Percentiles rank a stretch among this genome's conserved stretches.
phyloP scores from a whole-genome alignment of 305 asterid species.

The Plantago coronopus region DNA sequence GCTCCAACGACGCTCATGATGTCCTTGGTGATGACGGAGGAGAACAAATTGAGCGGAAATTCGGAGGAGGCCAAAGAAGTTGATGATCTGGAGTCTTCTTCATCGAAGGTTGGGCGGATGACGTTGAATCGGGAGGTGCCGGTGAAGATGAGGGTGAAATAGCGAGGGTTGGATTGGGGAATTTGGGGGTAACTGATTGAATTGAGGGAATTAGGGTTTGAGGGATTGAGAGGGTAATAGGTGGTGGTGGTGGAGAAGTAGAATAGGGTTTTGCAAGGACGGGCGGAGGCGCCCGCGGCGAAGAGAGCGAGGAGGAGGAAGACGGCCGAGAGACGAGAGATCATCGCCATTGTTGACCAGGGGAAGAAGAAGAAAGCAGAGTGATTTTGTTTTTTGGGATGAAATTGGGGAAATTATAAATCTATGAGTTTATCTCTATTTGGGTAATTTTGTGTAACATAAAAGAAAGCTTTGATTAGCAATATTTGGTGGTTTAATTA shows the following conservation, averaged over 20 bases:
- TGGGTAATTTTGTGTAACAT: no score
- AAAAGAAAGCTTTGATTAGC: no score
- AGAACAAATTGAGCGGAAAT: conserved; percentile 31
- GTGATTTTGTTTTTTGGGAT: no score
- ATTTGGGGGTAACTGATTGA: not conserved
- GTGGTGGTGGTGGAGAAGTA: conserved; percentile 49
- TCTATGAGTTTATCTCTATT: no score
- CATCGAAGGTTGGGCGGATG: conserved; percentile 19
- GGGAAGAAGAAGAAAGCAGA: no score
- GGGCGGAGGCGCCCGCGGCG: conserved; percentile 47
- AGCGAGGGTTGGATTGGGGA: conserved; percentile 25
- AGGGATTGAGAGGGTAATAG: conserved; percentile 27
- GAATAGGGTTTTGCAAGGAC: conserved; percentile 73
- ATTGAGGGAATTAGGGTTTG: conserved; percentile 17
- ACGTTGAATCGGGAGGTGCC: conserved; percentile 16
- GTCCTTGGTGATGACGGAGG: conserved; percentile 44
- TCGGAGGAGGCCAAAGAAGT: conserved; percentile 26
- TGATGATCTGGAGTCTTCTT: conserved; percentile 12
- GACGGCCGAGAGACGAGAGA: conserved; percentile 10
- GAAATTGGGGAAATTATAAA: no score
- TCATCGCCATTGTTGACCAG: conserved; percentile 34
- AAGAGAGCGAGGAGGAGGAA: conserved; percentile 36
- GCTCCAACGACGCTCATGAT: conserved; percentile 63
- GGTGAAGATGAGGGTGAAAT: conserved; percentile 41
- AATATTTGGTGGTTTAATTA: no score